Conservation (phyloP, 139 green algal genomes). For the Nannochloris sp. region DNA sequence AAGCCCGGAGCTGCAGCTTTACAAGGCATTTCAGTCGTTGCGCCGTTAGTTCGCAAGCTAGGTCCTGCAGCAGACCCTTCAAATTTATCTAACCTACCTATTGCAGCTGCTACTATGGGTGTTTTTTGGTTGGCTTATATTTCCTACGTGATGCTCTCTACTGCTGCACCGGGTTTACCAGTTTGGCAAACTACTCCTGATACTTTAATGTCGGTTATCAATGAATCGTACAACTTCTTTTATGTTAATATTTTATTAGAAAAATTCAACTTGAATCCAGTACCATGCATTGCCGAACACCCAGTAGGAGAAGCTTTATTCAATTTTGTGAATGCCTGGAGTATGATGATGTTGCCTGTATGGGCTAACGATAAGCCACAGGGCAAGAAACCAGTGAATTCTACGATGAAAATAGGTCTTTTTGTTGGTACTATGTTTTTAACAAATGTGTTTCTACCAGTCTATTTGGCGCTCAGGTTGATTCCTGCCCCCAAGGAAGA, state of each 20-base stretch:
- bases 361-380: slow-evolving; percentile 53
- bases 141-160: slow-evolving; percentile 44
- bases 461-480: slow-evolving; percentile 65
- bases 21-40: slow-evolving; percentile 25
- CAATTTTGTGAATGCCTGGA: slow-evolving; percentile 73
- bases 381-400: slow-evolving; percentile 34
- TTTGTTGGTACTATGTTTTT: slow-evolving; percentile 68
- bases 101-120: slow-evolving; percentile 39
- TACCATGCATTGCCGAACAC: slow-evolving; percentile 34
- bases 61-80: slow-evolving; percentile 46
- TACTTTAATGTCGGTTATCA: slow-evolving; percentile 34
- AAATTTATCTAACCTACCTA: slow-evolving; percentile 38
- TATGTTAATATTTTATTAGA: slow-evolving; percentile 68
- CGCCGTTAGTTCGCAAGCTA: slow-evolving; percentile 48
- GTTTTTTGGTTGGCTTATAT: slow-evolving; percentile 59
- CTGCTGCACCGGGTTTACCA: slow-evolving; percentile 42
- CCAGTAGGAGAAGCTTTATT: slow-evolving; percentile 62
- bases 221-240: slow-evolving; percentile 82
- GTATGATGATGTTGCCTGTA: slow-evolving; percentile 61
- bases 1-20: slow-evolving; percentile 66
- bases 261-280: slow-evolving; percentile 29
- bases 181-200: slow-evolving; percentile 30
- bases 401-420: slow-evolving; percentile 18
- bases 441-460: slow-evolving; percentile 75
- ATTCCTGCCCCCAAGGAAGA: slow-evolving; percentile 26